A percentile compares a stretch with the other conserved stretches of the same genome.
Conservation (phyloP, 805 yeast genomes). For the Zygosaccharomyces bailii region DNA sequence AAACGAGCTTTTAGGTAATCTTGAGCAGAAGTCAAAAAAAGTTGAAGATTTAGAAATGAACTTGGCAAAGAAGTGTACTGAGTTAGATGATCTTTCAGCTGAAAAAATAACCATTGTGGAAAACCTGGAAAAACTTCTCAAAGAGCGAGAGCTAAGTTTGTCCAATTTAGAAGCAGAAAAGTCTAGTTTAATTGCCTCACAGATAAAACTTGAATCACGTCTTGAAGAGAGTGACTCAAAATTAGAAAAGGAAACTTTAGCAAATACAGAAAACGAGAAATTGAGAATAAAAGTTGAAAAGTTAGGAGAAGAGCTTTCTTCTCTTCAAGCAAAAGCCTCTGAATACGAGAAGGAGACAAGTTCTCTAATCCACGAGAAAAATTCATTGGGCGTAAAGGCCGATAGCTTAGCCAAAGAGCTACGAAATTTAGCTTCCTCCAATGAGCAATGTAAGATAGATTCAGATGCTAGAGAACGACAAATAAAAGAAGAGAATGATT, state of each 20-base stretch:
- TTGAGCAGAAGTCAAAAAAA: neutral
- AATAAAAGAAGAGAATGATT: slow-evolving; percentile 2
- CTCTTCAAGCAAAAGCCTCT: neutral
- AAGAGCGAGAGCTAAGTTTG: neutral
- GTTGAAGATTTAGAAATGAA: slow-evolving; percentile 5
- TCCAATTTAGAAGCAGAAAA: neutral
- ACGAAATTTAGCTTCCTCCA: neutral
- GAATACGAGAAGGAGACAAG: slow-evolving; percentile 5
- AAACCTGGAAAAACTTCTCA: slow-evolving; percentile 5
- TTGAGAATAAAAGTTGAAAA: slow-evolving; percentile 3
- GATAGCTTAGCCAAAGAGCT: neutral
- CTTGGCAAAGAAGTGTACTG: slow-evolving; percentile 1
- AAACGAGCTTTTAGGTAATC: neutral
- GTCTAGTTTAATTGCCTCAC: slow-evolving; percentile 3
- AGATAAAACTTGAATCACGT: slow-evolving; percentile 4
- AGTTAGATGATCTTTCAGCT: slow-evolving; percentile 7
- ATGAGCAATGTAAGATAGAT: slow-evolving; percentile 6
- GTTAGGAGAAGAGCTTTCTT: neutral
- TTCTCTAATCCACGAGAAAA: neutral
- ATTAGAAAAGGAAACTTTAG: neutral
- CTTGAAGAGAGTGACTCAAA: slow-evolving; percentile 5
- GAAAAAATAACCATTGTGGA: slow-evolving; percentile 3
- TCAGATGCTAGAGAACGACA: slow-evolving; percentile 3
- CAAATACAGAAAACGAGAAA: slow-evolving; percentile 1
- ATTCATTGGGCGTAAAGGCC: neutral